These are phyloP conservation scores for Copromyces sp. DNA, from an alignment of 495 filamentous ascomycete genomes.

Conservation along the genomic window DNA sequence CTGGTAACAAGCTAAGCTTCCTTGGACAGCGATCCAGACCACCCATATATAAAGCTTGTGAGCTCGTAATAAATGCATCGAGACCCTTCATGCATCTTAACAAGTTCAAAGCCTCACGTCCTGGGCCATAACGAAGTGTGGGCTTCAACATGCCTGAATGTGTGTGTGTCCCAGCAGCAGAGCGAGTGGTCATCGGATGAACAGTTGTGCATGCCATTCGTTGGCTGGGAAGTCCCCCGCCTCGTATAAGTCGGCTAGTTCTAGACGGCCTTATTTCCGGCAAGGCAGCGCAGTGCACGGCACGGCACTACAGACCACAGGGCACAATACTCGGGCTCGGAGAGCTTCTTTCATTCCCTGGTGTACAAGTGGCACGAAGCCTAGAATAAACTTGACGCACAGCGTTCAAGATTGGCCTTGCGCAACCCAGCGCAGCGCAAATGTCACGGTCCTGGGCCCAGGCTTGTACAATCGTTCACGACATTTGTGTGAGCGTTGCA, in stretches of 20 bases:
- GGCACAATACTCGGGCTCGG: background rate
- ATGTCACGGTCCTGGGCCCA: background rate
- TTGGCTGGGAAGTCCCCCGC: background rate
- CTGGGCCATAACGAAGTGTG: background rate
- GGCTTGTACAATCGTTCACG: background rate
- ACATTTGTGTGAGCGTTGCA: background rate
- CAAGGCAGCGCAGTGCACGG: background rate
- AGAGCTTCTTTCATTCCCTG: background rate
- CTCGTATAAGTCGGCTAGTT: background rate
- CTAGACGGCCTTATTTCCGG: background rate
- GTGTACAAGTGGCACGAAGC: background rate
- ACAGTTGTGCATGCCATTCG: background rate
- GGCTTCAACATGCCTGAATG: no score
- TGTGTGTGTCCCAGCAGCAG: no score
- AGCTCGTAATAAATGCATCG: background rate
- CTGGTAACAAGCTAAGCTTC: background rate
- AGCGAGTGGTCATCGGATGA: background rate
- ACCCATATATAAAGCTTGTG: background rate
- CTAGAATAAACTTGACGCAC: background rate
- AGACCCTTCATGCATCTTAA: background rate
- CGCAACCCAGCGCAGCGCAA: background rate
- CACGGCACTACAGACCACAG: background rate
- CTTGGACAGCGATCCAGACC: background rate
- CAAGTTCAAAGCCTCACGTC: background rate
- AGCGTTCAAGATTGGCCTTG: background rate